These are phyloP conservation scores for Lumnitzera racemosa DNA, from an alignment of 345 rosid genomes.

Conservation along the genomic window DNA sequence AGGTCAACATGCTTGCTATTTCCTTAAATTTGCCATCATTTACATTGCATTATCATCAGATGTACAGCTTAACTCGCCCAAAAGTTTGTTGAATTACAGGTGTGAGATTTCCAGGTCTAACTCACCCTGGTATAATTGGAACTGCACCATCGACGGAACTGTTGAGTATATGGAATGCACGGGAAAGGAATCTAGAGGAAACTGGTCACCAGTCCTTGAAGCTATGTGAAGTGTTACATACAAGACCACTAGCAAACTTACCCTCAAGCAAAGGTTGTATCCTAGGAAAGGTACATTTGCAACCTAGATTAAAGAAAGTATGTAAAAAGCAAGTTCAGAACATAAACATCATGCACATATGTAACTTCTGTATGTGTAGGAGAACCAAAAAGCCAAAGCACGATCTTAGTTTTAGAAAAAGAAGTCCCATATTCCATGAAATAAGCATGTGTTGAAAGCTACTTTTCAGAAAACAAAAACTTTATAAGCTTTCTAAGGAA, in stretches of 20 bases:
- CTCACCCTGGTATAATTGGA: slow-evolving; percentile 84
- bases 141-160: slow-evolving; percentile 87
- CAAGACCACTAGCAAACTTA: slow-evolving; percentile 67
- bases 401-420: background rate
- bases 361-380: background rate
- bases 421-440: no score
- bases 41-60: no score
- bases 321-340: background rate
- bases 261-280: slow-evolving; percentile 69
- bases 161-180: slow-evolving; percentile 63
- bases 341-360: background rate
- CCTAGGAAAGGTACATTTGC: slow-evolving; percentile 50
- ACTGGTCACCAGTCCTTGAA: slow-evolving; percentile 36
- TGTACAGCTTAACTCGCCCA: no score
- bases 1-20: slow-evolving; percentile 16
- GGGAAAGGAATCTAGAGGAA: slow-evolving; percentile 70
- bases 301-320: background rate
- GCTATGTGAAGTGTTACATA: slow-evolving; percentile 78
- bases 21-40: slow-evolving; percentile 9
- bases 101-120: slow-evolving; percentile 81
- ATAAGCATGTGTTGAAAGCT: no score
- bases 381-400: no score
- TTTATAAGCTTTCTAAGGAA: no score
- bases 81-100: slow-evolving; percentile 26
- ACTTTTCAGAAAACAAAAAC: no score